Percentiles rank a stretch among this genome's conserved stretches.
These are phyloP conservation scores for Fusarium scirpi DNA, from an alignment of 2,329 filamentous ascomycete genomes.

Conservation along the genomic window DNA sequence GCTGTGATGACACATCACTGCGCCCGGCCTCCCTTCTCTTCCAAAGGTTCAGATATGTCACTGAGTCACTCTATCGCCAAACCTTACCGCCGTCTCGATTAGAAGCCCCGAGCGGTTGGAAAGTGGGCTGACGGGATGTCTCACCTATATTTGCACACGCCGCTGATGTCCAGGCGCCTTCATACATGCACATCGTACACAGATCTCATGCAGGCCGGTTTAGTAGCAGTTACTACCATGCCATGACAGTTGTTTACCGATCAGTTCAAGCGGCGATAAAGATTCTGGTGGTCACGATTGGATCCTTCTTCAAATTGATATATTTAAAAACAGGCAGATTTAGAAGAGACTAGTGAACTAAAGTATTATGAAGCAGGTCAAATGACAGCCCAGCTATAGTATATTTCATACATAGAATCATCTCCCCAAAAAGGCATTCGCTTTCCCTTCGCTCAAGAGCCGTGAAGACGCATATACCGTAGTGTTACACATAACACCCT, in stretches of 20 bases:
- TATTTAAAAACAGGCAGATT: conserved; percentile 40
- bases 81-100: background rate
- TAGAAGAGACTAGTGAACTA: conserved; percentile 59
- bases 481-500: conserved; percentile 33
- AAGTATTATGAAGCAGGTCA: conserved; percentile 58
- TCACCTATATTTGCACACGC: background rate
- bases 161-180: background rate
- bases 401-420: conserved; percentile 44
- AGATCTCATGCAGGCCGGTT: background rate
- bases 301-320: background rate
- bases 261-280: background rate
- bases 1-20: background rate
- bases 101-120: background rate
- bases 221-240: background rate
- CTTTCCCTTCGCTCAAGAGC: conserved; percentile 26
- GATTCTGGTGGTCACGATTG: background rate
- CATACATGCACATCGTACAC: background rate
- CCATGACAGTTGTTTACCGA: background rate
- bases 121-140: conserved; percentile 11
- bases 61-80: background rate
- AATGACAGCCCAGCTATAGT: conserved; percentile 49
- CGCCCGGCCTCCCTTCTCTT: background rate
- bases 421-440: conserved; percentile 16
- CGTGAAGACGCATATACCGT: conserved; percentile 28
- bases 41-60: background rate